These are phyloP conservation scores for Phalaenopsis equestris DNA, from an alignment of 106 monocot species.

Conservation along the genomic window DNA sequence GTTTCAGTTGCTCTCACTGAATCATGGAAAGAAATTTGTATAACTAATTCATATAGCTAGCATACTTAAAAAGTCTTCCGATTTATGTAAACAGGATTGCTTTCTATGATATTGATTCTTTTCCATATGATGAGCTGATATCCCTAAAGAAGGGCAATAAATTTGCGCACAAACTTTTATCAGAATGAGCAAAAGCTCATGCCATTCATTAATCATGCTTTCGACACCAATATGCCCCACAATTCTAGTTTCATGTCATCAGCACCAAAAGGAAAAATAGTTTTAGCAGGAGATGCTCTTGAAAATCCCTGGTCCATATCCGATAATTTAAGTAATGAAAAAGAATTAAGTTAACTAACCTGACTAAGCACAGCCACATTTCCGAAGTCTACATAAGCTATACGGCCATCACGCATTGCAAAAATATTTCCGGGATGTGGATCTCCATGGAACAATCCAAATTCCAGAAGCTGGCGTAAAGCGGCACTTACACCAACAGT, in stretches of 20 bases:
- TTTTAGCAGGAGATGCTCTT: not conserved
- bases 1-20: too few species aligned
- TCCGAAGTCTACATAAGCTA: constrained; percentile 99
- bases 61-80: not conserved
- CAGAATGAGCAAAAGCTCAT: too few species aligned
- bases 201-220: too few species aligned
- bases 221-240: too few species aligned
- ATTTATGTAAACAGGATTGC: too few species aligned
- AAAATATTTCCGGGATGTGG: constrained; percentile 99
- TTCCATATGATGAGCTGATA: too few species aligned
- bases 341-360: constrained; percentile 32
- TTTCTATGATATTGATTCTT: too few species aligned
- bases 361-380: constrained; percentile 98
- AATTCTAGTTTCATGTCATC: not conserved
- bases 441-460: constrained; percentile 98
- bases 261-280: not conserved
- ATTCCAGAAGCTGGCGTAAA: constrained; percentile 87
- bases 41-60: not conserved
- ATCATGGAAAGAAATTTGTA: not conserved
- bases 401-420: constrained; percentile 98
- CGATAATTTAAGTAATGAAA: not conserved
- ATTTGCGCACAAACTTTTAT: too few species aligned
- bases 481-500: constrained; percentile 98
- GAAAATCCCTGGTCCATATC: not conserved
- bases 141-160: too few species aligned